A percentile compares a stretch with the other conserved stretches of the same genome.
These are phyloP conservation scores for Cadophora gregata DNA, from an alignment of 2,329 filamentous ascomycete species.

Conservation along the genomic window DNA sequence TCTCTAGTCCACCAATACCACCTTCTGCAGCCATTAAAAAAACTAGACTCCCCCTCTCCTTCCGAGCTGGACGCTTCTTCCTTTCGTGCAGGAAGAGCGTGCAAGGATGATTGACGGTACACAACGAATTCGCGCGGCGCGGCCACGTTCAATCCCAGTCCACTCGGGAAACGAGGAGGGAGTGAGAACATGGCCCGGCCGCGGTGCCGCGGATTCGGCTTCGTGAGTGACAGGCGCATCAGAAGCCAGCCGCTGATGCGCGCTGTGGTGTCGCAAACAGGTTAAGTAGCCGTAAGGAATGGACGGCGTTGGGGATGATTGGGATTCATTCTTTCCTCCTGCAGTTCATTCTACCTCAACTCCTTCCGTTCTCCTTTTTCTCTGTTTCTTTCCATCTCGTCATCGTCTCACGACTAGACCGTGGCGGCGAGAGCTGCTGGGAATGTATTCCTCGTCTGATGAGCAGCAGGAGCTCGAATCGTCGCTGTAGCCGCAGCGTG, in stretches of 20 bases:
- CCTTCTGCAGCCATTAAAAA: slow-evolving; percentile 26
- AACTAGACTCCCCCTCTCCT: slow-evolving; percentile 25
- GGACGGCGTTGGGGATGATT: slow-evolving; percentile 29
- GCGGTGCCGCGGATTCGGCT: slow-evolving; percentile 43
- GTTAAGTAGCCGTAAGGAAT: slow-evolving; percentile 41
- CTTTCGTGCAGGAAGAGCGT: slow-evolving; percentile 26
- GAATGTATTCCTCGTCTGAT: slow-evolving; percentile 66
- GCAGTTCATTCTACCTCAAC: slow-evolving; percentile 16
- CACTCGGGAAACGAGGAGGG: neutral
- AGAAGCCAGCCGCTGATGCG: slow-evolving; percentile 37
- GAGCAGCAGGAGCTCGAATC: slow-evolving; percentile 73
- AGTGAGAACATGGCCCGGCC: slow-evolving; percentile 15
- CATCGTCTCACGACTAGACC: slow-evolving; percentile 61
- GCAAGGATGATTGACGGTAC: slow-evolving; percentile 30
- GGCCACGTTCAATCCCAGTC: neutral
- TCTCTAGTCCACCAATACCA: slow-evolving; percentile 22
- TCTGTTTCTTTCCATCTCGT: slow-evolving; percentile 29
- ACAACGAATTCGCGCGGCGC: slow-evolving; percentile 38
- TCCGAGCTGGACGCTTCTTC: slow-evolving; percentile 19
- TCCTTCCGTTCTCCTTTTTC: slow-evolving; percentile 12
- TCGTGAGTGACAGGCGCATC: slow-evolving; percentile 30
- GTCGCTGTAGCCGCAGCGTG: slow-evolving; percentile 82
- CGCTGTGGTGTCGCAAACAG: slow-evolving; percentile 34
- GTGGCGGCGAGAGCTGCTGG: slow-evolving; percentile 64
- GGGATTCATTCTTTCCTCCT: slow-evolving; percentile 29